Conservation (phyloP, 1,284 basidiomycete species). For the Exsudoporus floridanus region DNA sequence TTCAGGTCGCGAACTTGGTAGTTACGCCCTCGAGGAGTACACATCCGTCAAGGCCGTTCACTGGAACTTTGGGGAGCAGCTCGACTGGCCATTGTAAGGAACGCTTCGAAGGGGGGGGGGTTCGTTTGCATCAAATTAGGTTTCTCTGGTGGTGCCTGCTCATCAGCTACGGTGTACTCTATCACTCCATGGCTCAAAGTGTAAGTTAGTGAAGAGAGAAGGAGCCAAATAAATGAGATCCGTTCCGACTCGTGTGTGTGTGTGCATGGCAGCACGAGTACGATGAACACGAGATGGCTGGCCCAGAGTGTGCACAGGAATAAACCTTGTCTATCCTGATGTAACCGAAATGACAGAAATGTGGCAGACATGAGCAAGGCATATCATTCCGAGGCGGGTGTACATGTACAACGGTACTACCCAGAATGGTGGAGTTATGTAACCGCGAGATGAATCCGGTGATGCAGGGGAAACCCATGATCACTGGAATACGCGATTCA, state of each 20-base stretch:
- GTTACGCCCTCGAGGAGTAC: slow-evolving; percentile 82
- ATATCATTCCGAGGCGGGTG: slow-evolving; percentile 8
- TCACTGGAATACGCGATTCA: slow-evolving; percentile 11
- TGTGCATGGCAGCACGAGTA: slow-evolving; percentile 7
- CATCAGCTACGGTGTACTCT: slow-evolving; percentile 1
- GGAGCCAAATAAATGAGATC: slow-evolving; percentile 20
- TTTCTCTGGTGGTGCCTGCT: slow-evolving; percentile 1
- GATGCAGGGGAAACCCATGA: slow-evolving; percentile 1
- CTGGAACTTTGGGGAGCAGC: slow-evolving; percentile 81
- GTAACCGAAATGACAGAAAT: slow-evolving; percentile 24
- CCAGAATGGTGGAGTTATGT: slow-evolving; percentile 8
- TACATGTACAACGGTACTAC: slow-evolving; percentile 1
- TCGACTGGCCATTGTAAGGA: slow-evolving; percentile 72
- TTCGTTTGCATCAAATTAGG: neutral
- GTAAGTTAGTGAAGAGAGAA: slow-evolving; percentile 20
- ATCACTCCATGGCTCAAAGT: slow-evolving; percentile 5
- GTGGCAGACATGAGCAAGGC: slow-evolving; percentile 27
- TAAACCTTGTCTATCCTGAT: slow-evolving; percentile 5
- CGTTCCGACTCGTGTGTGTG: slow-evolving; percentile 9
- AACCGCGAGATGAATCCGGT: slow-evolving; percentile 1
- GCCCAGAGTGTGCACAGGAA: slow-evolving; percentile 17
- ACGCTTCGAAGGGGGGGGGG: neutral
- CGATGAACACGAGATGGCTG: neutral
- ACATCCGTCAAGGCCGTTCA: slow-evolving; percentile 85
- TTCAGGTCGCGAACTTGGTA: slow-evolving; percentile 83